Evolutionary conservation across 2,329 filamentous ascomycete species (phyloP), one percentile per base, ranked within the genome.

Genomic region (Stachybotrys chartarum): DNA sequence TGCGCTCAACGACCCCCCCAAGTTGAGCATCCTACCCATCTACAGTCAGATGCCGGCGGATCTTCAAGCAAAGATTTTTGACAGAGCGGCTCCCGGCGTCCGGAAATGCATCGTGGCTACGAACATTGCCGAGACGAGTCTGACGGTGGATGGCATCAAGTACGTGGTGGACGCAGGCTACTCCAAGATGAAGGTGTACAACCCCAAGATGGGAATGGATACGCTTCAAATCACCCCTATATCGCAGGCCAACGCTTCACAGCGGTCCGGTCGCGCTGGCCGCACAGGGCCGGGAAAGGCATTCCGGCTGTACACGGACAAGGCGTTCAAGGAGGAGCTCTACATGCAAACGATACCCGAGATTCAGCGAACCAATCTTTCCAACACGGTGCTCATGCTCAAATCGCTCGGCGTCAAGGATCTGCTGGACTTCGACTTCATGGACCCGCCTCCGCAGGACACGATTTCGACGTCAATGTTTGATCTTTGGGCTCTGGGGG

Each of bases 1-100:
- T 60, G 83, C 93, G 32, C 81, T 99, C 35, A 97, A 97, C 59
- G 92, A 99, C 64, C 93, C 94, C 1, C 92, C 94, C 1, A 93
- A 96, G 68, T 83, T 99, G 56, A 93, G 90, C 68, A 96, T 99
- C 54, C 74, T 99, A 31, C 95, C 95, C 0, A 97, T 99, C 55
- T 99, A 99, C 82, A 97, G 91, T 79, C 94, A 99, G 71, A 97
- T 99, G 94, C 95, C 94, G 3, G 94, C 94, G 39, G 95, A 99
- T 70, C 77, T 99, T 42, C 95, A 99, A 71, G 91, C 94, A 57
- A 97, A 95, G 72, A 99, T 99, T 61, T 99, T 99, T 64, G 93
- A 99, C 67, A 85, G 87, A 61, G 94, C 95, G 3, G 79, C 90
- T 3, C 88, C 92, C 0, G 94, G 94, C 1, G 92, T 96, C 5